Conservation (phyloP, 2,329 filamentous ascomycete species). For the Teratosphaeria destructans region DNA sequence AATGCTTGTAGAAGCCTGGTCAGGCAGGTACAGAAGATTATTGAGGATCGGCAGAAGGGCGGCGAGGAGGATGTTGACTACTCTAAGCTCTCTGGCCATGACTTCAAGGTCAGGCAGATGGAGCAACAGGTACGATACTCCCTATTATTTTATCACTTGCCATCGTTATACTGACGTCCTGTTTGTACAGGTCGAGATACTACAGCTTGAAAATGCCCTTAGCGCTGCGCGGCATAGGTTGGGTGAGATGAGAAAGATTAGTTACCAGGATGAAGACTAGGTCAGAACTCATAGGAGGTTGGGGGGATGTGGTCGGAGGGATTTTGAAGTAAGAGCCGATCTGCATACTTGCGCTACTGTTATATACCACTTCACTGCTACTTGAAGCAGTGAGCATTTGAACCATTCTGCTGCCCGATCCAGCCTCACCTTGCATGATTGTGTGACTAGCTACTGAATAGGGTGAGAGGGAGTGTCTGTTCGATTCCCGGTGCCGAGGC, state of each 20-base stretch:
- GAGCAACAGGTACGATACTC: conserved; percentile 77
- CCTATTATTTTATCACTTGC: background rate
- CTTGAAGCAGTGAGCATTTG: background rate
- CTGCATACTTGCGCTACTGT: background rate
- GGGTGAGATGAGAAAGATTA: conserved; percentile 97
- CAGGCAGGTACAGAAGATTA: conserved; percentile 87
- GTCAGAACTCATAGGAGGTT: background rate
- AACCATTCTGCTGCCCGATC: background rate
- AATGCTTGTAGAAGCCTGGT: conserved; percentile 79
- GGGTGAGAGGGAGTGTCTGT: no score
- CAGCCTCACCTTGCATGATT: no score
- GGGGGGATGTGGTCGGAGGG: background rate
- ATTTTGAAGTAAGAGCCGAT: background rate
- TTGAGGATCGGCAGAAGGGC: conserved; percentile 72
- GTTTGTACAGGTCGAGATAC: conserved; percentile 70
- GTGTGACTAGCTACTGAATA: no score
- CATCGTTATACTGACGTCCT: background rate
- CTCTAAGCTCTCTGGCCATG: conserved; percentile 73
- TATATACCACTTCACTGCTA: background rate
- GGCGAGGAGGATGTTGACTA: conserved; percentile 79
- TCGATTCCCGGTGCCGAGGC: no score
- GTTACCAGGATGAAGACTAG: conserved; percentile 65
- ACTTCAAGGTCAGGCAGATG: conserved; percentile 99
- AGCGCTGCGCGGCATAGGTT: conserved; percentile 68
- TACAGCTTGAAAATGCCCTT: conserved; percentile 85